These are phyloP conservation scores for Beauveria pseudobassiana DNA, from an alignment of 2,329 filamentous ascomycete genomes.

Conservation along the genomic window DNA sequence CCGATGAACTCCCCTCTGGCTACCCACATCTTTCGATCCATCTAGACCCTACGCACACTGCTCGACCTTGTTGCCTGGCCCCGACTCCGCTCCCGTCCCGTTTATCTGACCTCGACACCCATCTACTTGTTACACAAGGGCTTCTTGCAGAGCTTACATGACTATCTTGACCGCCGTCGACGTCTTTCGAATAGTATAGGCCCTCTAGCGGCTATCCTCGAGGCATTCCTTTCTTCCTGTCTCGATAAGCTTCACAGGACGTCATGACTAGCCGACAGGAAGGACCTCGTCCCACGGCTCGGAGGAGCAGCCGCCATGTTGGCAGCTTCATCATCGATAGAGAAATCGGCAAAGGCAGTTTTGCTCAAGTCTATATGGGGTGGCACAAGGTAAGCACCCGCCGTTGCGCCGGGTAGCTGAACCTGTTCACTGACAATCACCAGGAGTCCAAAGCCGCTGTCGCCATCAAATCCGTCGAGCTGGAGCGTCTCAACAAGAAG, in stretches of 20 bases:
- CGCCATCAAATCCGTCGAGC: conserved; percentile 93
- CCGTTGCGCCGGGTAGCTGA: not conserved
- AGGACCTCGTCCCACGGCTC: conserved; percentile 25
- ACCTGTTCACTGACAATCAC: conserved; percentile 13
- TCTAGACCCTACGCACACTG: not conserved
- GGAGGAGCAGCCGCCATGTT: conserved; percentile 34
- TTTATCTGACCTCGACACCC: conserved; percentile 5
- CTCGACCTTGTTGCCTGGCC: not conserved
- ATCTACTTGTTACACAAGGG: not conserved
- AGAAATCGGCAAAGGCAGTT: conserved; percentile 95
- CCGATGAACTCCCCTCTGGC: not conserved
- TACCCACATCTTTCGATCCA: conserved; percentile 8
- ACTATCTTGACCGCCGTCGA: conserved; percentile 26
- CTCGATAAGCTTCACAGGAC: conserved; percentile 26
- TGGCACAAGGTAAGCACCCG: conserved; percentile 61
- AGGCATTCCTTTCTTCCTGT: conserved; percentile 24
- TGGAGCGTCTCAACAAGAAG: conserved; percentile 87
- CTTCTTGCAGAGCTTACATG: conserved; percentile 30
- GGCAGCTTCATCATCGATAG: conserved; percentile 76
- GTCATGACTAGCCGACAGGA: conserved; percentile 34
- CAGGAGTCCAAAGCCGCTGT: conserved; percentile 75
- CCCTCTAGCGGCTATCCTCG: conserved; percentile 25
- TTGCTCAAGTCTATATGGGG: conserved; percentile 88
- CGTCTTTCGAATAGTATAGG: conserved; percentile 29
- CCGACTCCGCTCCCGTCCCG: conserved; percentile 2